Base-by-base conservation (phyloP, 768 basidiomycete genomes). In the Hirschioporus abietinus region DNA sequence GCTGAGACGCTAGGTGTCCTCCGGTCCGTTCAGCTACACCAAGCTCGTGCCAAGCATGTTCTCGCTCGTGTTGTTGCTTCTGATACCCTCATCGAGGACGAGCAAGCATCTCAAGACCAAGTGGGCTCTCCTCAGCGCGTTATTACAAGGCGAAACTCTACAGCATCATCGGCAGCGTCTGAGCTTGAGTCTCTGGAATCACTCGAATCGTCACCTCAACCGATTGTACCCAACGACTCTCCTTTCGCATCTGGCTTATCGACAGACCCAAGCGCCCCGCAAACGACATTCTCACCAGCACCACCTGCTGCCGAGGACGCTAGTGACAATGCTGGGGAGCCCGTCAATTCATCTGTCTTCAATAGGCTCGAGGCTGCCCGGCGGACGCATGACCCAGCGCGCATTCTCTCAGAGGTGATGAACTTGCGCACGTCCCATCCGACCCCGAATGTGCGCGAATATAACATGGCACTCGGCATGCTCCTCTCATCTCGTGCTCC, bases 401-500 rank as follows among this genome's bases (percentile, higher is more conserved):
- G 24, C 27, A 30, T 25, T 24, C 35, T 58, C 1, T 27, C 79
- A 65, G 64, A 74, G 57, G 8, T 67, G 66, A 0, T 67, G 66
- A 23, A 73, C 66, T 63, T 58, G 67, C 59, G 73, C 68, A 52
- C 66, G 25, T 63, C 65, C 6, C 62, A 69, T 58, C 63, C 67
- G 10, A 57, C 68, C 17, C 81, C 86, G 42, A 78, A 79, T 1
- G 74, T 86, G 25, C 71, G 76, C 26, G 83, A 88, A 24, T 92
- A 87, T 78, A 93, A 93, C 71, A 74, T 79, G 35, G 87, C 87
- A 6, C 76, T 95, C 24, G 72, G 80, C 0, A 86, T 85, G 0
- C 75, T 94, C 1, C 71, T 79, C 42, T 72, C 75, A 35, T 78
- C 82, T 63, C 82, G 88, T 70, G 59, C 65, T 20, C 66, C 73